Percentiles rank a stretch among this genome's conserved stretches.
Evolutionary conservation across 23 red algal genomes (phyloP).

Genomic region (Gracilaria gracilis): DNA sequence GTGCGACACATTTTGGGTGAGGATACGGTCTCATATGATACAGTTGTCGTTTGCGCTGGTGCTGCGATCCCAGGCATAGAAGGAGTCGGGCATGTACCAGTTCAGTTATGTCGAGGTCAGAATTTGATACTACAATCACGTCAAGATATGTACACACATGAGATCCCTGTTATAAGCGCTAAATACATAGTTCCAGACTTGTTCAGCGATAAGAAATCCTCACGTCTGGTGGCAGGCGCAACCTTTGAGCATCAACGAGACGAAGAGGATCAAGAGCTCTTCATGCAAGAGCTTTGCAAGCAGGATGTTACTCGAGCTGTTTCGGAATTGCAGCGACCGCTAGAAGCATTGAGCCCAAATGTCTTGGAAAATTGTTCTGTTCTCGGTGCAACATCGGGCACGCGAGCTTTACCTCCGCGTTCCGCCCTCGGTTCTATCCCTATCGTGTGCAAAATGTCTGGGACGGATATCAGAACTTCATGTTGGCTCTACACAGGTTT

Average conservation of each 20-base stretch:
- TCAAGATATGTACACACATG: not conserved
- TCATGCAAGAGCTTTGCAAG: constrained; percentile 33
- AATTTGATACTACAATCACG: constrained; percentile 45
- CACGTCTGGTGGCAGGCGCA: constrained; percentile 39
- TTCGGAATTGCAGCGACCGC: constrained; percentile 7
- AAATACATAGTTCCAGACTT: constrained; percentile 67
- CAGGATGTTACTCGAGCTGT: constrained; percentile 24
- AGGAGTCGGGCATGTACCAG: constrained; percentile 46
- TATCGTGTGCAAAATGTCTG: constrained; percentile 33
- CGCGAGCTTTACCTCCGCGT: constrained; percentile 65
- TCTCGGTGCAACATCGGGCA: constrained; percentile 24
- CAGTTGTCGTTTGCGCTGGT: constrained; percentile 76
- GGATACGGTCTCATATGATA: constrained; percentile 17
- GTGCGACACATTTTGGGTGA: constrained; percentile 41
- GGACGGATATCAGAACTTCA: not conserved
- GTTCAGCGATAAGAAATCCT: not conserved
- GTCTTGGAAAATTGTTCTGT: constrained; percentile 14
- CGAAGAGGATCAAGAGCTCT: not conserved
- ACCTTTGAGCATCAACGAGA: constrained; percentile 47
- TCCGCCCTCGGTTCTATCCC: constrained; percentile 65
- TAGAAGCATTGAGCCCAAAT: constrained; percentile 8
- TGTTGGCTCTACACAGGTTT: constrained; percentile 76
- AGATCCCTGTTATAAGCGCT: constrained; percentile 60
- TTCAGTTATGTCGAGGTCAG: constrained; percentile 63
- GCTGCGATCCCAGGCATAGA: constrained; percentile 41